Evolutionary conservation across 1,284 basidiomycete genomes (phyloP), one percentile per base, ranked within the genome.

Genomic region (Agaricales sp.): DNA sequence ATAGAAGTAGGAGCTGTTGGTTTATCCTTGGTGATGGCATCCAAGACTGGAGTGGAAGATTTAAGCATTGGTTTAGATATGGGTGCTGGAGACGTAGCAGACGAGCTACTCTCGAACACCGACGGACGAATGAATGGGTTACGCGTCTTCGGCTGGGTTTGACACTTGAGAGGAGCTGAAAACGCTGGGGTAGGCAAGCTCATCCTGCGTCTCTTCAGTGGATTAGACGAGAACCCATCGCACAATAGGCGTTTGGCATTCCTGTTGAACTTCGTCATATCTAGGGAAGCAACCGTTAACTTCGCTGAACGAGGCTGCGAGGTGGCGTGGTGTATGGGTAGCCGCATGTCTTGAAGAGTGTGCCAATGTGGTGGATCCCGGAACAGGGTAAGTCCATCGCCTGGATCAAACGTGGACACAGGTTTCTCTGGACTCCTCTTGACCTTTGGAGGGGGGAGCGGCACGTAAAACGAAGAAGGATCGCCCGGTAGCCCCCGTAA

Each of bases 91-190:
- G 8, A 16, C 13, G 39, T 8, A 20, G 39, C 8, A 18, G 39
- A 18, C 6, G 16, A n/a, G 4, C 18, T 4, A 8, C 19, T 41
- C 39, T 41, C 39, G 19, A 41, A 41, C 16, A 16, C 39, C 16
- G 39, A 41, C n/a, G 39, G 39, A 16, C 39, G 39, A 41, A 41
- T 41, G 19, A 41, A 41, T 16, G 39, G 39, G 16, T 41, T 41
- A 6, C 39, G 39, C 18, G 8, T 4, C 18, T n/a, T 41, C 11
- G 30, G 30, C 8, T 8, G 8, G 4, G 19, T 20, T 20, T 4
- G 13, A 20, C 6, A 4, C 16, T 4, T 18, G 4, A 11, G 4
- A 6, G 26, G 26, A 30, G 6, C 6, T 30, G 26, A 30, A 41
- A 41, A 41, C 16, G 39, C 8, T 6, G 39, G 4, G 4, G 19